These are phyloP conservation scores for Xylaria palmicola DNA, from an alignment of 495 filamentous ascomycete species.

Conservation along the genomic window DNA sequence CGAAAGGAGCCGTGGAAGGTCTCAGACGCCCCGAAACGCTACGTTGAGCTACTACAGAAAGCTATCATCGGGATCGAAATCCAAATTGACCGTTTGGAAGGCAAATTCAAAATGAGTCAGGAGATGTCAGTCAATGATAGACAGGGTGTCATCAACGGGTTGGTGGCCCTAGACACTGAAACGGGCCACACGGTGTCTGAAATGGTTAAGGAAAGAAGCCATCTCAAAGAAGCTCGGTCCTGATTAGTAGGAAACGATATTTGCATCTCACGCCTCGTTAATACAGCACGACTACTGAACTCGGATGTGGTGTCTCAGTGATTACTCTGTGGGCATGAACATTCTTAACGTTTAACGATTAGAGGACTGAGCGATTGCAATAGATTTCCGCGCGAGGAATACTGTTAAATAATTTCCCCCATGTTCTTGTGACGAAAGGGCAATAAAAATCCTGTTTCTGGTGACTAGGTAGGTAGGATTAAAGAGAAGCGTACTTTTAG, in stretches of 20 bases:
- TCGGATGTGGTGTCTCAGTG: not conserved
- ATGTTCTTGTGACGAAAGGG: too few species aligned
- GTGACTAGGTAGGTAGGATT: too few species aligned
- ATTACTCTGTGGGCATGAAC: too few species aligned
- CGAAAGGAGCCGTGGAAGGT: constrained; percentile 46
- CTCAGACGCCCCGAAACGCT: constrained; percentile 47
- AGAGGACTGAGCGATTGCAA: too few species aligned
- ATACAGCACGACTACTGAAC: not conserved
- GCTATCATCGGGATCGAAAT: constrained; percentile 57
- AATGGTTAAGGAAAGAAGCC: constrained; percentile 45
- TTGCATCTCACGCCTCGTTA: not conserved
- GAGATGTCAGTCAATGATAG: constrained; percentile 49
- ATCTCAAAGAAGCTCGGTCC: constrained; percentile 21
- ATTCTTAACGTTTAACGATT: not conserved
- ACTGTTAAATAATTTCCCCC: too few species aligned
- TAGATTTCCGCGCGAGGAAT: too few species aligned
- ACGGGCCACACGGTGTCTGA: constrained; percentile 39
- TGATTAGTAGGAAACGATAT: not conserved
- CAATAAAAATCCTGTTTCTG: too few species aligned
- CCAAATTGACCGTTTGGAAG: constrained; percentile 45
- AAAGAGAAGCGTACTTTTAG: too few species aligned
- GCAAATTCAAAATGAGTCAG: constrained; percentile 61
- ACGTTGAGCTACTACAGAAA: constrained; percentile 50
- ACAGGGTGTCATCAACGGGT: constrained; percentile 50
- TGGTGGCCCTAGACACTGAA: constrained; percentile 44